Base-by-base conservation (phyloP, 2,329 filamentous ascomycete species). In the Lachnellula occidentalis region DNA sequence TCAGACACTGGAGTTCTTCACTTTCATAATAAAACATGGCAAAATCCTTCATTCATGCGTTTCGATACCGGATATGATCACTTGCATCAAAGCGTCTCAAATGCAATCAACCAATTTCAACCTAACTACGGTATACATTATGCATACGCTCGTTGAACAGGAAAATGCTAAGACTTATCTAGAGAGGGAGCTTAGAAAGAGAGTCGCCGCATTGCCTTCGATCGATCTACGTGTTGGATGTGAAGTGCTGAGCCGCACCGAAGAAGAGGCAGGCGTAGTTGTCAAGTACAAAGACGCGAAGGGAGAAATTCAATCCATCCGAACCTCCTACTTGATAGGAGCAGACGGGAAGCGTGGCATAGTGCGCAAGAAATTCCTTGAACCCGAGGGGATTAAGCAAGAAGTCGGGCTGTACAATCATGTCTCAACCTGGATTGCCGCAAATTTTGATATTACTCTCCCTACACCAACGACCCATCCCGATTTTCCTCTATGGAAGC, bases 381-480 rank as follows among this genome's bases (percentile, higher is more conserved):
- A 61, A 37, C 55, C 57, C 1, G 67, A 67, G 9, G 73, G 72
- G 39, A 62, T 67, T 27, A 65, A 73, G 57, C 71, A 74, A 43
- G 58, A 63, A 15, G 64, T 64, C n/a, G 21, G 27, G 4, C 43
- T 49, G 57, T 57, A 27, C 24, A 8, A 27, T 7, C 24, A 50
- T 43, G 39, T 51, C 46, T 37, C 24, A 46, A 31, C 21, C 41
- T 79, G 77, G 76, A 71, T 79, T 3, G 77, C 77, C 1, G 61
- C 73, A 4, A 80, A 80, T 53, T 69, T 73, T 58, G 63, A 73
- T 22, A 67, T 79, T 22, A 64, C 64, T 1, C 57, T 73, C 0
- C 77, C 76, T 0, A 78, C 73, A 1, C 70, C 67, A 5, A 58
- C 75, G 27, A 72, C 73, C 0, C 77, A 80, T 59, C 77, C 77